Evolutionary conservation across 1,139 yeast species (phyloP), one percentile per base, ranked within the genome.

Genomic region (Keqinozyma sinolaborantium): DNA sequence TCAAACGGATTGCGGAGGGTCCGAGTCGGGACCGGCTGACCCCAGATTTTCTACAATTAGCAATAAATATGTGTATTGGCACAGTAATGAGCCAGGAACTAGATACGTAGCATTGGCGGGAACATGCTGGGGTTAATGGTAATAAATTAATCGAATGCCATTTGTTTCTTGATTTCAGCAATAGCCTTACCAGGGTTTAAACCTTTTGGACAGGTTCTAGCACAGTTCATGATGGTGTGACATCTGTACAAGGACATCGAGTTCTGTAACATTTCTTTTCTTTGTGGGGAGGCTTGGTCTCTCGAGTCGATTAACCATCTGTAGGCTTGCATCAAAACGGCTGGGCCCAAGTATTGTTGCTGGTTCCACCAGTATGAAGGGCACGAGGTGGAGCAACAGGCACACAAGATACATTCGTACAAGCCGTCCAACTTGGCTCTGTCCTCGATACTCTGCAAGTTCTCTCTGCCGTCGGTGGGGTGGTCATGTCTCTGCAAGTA

Each of bases 331-430:
- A 92, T 86, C 63, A 92, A 77, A 38, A 92, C 97, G 18, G 97
- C 97, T 23, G 98, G 97, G 37, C 98, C 98, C 53, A 94, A 73
- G 69, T 94, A 94, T 72, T 94, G 95, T 66, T 90, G 95, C 69
- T 88, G 96, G 70, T 94, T 94, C 99, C 99, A 94, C 98, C 99
- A 94, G 77, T 94, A 94, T 5, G 97, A 88, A 33, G 99, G 98
- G 73, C 99, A 92, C 21, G 98, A 80, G 31, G 99, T 94, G 24
- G 97, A 90, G 68, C 98, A 92, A 70, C 98, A 92, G 16, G 98
- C 98, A 73, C 98, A 92, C 57, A 92, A 74, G 52, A 92, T 92
- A 73, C 98, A 92, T 68, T 92, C 98, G 67, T 92, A 92, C 51
- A 92, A 71, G 38, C 98, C 97, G 61, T 92, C 97, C 56, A 92